Evolutionary conservation across 805 yeast genomes (phyloP).

Genomic region (Pichia membranifaciens): DNA sequence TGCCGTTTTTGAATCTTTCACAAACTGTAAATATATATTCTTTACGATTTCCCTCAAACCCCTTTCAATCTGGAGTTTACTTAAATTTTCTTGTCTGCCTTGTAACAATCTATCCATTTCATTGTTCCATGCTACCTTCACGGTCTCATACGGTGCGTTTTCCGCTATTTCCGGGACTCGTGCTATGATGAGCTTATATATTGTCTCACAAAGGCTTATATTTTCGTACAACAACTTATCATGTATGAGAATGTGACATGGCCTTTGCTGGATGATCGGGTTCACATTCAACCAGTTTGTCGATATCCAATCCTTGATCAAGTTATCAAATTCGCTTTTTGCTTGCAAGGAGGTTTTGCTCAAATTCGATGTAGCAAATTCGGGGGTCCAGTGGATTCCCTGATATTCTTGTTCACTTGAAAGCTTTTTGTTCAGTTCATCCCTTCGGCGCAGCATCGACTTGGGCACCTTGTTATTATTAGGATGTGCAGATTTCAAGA

Average conservation of each 20-base stretch:
- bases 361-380: constrained; percentile 6
- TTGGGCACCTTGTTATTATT: constrained; percentile 3
- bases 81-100: neutral
- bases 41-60: constrained; percentile 18
- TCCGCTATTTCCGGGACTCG: constrained; percentile 4
- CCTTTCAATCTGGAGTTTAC: constrained; percentile 6
- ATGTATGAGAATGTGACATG: constrained; percentile 25
- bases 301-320: constrained; percentile 23
- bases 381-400: constrained; percentile 2
- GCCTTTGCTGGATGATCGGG: constrained; percentile 13
- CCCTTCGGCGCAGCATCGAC: constrained; percentile 5
- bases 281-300: constrained; percentile 19
- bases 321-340: constrained; percentile 19
- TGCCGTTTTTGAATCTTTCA: constrained; percentile 8
- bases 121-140: constrained; percentile 15
- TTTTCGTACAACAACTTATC: constrained; percentile 22
- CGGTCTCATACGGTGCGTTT: neutral
- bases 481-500: neutral
- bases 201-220: constrained; percentile 16
- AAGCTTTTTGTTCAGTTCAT: neutral
- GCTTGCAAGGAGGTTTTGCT: constrained; percentile 2
- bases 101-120: constrained; percentile 14
- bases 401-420: constrained; percentile 1
- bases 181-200: constrained; percentile 13
- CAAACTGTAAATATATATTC: constrained; percentile 18